Base-by-base conservation (phyloP, 1,284 basidiomycete species). In the Thecaphora thlaspeos region DNA sequence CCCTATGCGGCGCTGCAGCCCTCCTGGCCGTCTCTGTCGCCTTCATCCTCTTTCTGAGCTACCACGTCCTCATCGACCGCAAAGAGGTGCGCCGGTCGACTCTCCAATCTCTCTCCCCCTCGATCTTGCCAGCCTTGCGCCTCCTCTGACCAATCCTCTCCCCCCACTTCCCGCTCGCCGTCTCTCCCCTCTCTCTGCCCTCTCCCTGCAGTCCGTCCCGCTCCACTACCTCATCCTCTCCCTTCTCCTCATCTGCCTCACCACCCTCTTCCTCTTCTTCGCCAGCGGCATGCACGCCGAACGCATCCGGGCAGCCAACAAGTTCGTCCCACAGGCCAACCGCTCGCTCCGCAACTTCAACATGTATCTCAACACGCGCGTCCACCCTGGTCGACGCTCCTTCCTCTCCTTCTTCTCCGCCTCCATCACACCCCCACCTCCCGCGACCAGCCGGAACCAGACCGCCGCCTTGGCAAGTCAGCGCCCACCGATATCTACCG, bases 251-350 rank as follows among this genome's bases (percentile, higher is more conserved):
- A 62, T 77, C 41, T 64, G 68, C 37, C 51, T 61, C 38, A 93
- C 91, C 12, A 95, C 91, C 1, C 84, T 97, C 9, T 85, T 89
- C 28, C 83, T 98, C 36, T 97, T 98, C 83, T 97, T 97, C 76
- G 91, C 91, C 2, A 93, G 89, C 68, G 94, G 94, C 9, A 88
- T 95, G 85, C 97, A 97, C 74, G 84, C 88, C 9, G 93, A 97
- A 79, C 92, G 94, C 81, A 95, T 98, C 67, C 88, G 86, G 0
- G 96, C 96, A 73, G 92, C 94, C 10, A 92, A 96, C 80, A 88
- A 88, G 92, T 98, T 97, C 75, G 90, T 97, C 18, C 93, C 91
- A 1, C 94, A 97, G 71, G 91, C 93, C 11, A 98, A 98, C 79
- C 85, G 88, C 40, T 87, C 92, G 0, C 81, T 98, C 26, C 85